Percentiles rank a stretch among this genome's conserved stretches.
Conservation (phyloP, 2,329 filamentous ascomycete genomes). For the Aspergillus novoparasiticus region DNA sequence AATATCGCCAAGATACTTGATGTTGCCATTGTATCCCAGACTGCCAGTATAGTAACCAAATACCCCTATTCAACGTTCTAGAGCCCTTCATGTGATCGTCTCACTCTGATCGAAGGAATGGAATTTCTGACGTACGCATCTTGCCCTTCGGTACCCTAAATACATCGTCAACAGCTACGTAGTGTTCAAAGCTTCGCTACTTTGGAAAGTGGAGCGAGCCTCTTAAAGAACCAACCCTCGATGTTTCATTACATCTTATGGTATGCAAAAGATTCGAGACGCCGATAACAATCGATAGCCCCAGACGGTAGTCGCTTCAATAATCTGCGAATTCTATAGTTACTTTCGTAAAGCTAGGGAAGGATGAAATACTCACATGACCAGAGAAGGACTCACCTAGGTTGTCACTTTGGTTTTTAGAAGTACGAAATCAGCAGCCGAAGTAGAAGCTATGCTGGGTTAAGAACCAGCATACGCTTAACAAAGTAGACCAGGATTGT, state of each 20-base stretch:
- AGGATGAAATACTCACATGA: no score
- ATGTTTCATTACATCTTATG: not conserved
- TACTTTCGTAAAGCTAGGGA: not conserved
- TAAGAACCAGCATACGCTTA: not conserved
- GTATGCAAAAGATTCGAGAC: not conserved
- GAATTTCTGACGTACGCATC: no score
- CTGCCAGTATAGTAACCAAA: not conserved
- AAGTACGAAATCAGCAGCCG: not conserved
- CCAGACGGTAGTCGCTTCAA: no score
- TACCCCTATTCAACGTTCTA: not conserved
- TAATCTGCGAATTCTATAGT: not conserved
- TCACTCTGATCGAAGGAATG: not conserved
- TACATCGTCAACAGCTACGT: not conserved
- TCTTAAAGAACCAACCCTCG: not conserved
- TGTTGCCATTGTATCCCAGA: not conserved
- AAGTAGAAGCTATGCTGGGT: not conserved
- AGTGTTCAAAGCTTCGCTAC: not conserved
- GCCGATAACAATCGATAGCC: not conserved
- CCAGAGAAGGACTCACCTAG: no score
- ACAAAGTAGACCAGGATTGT: not conserved
- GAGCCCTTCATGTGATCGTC: not conserved
- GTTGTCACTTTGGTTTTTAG: not conserved
- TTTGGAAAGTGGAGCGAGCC: not conserved
- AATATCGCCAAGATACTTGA: not conserved
- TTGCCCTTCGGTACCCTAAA: not conserved